Evolutionary conservation across 2,329 filamentous ascomycete species (phyloP).

Genomic region (Alternaria novae-zelandiae): DNA sequence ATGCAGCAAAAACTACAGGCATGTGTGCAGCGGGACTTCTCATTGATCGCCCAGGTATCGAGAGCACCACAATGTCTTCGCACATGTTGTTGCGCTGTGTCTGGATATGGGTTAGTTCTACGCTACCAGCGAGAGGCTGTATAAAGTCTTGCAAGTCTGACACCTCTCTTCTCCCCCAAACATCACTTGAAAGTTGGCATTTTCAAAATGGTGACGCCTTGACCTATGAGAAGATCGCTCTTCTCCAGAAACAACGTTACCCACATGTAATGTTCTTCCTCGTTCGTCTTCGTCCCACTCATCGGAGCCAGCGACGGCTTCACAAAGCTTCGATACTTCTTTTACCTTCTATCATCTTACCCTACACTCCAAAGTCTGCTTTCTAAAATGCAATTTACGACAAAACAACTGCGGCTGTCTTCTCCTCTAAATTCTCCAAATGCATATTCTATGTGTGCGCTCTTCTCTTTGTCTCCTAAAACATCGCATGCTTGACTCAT

Average conservation of each 20-base stretch:
- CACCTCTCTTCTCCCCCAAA: not conserved
- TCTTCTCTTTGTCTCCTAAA: not conserved
- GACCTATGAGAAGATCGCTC: not conserved
- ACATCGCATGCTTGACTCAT: not conserved
- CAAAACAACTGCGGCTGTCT: not conserved
- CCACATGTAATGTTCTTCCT: not conserved
- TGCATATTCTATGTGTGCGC: not conserved
- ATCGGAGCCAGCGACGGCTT: not conserved
- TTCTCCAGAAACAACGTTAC: too few species aligned
- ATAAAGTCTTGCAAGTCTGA: not conserved
- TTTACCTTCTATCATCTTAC: not conserved
- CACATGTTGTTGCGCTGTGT: not conserved
- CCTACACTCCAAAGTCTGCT: not conserved
- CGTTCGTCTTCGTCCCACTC: not conserved
- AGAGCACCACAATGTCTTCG: not conserved
- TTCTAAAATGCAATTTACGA: not conserved
- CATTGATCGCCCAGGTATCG: rapidly evolving
- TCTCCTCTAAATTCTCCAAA: not conserved
- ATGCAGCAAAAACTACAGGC: not conserved
- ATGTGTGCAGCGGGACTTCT: not conserved
- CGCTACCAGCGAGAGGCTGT: not conserved
- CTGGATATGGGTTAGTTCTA: not conserved
- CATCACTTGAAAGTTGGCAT: rapidly evolving
- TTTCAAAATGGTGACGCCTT: too few species aligned
- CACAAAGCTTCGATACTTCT: not conserved